Evolutionary conservation across 345 rosid species (phyloP), one percentile per base, ranked within the genome.

Genomic region (Salix udensis): DNA sequence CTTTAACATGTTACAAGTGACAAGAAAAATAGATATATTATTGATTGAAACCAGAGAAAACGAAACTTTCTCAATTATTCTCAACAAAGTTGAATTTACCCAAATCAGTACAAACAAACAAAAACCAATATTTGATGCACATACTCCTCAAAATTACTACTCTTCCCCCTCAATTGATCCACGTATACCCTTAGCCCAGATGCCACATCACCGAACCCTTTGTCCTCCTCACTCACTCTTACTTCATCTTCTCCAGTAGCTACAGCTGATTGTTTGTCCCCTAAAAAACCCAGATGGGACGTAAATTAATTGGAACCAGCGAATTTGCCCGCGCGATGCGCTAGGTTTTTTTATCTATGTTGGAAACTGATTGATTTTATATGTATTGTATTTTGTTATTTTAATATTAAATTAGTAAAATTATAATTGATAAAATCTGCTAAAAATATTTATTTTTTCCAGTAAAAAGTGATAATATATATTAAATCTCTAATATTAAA

Each of bases 231-330:
- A 1, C 88, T 83, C 46, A 96, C 91, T 80, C 87, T 92, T 72
- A 67, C 64, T 96, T 92, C 99, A 93, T 92, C 87, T 91, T 92
- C 92, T 89, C 94, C 87, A 93, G 50, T 2, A 96, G 87, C 77
- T 92, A 94, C 70, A 93, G 73, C 31, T 82, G 80, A 77, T 83
- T 90, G 72, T 76, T 92, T 75, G 96, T 88, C 66, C 97, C 96
- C 94, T 95, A 30, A 11, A 69, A 30, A 31, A 18, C 31, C 4
- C 23, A 67, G 24, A 58, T 21, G 5, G 16, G 4, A 18, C 60
- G 11, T 68, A 11, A 62, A 31, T 28, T 55, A 65, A 72, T 28
- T 28, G 26, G 23, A 24, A n/a, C n/a, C n/a, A n/a, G n/a, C n/a
- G n/a, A n/a, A n/a, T n/a, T n/a, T n/a, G n/a, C n/a, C n/a, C n/a